Percentiles rank a stretch among this genome's conserved stretches.
Evolutionary conservation across 2,329 filamentous ascomycete species (phyloP).

Genomic region (Raffaelea ambrosiae): DNA sequence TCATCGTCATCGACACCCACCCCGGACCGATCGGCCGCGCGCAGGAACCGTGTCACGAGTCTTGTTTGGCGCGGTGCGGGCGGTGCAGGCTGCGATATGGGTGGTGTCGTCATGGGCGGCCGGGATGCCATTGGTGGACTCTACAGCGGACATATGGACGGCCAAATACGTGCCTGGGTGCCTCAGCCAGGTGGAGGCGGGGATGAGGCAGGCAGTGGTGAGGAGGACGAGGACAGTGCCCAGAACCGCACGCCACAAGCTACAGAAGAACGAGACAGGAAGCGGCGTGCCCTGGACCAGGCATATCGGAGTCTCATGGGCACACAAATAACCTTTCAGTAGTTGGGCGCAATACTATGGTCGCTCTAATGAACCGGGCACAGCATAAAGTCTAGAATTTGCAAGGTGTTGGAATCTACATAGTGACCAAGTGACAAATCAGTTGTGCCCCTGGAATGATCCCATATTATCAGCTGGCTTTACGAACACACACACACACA

Average conservation of each 20-base stretch:
- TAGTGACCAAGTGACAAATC: too few relatives aligned
- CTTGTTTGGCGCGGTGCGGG: slow-evolving; percentile 63
- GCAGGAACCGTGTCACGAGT: slow-evolving; percentile 61
- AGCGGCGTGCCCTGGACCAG: slow-evolving; percentile 70
- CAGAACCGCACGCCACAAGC: slow-evolving; percentile 33
- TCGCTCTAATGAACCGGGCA: too few relatives aligned
- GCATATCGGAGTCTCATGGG: slow-evolving; percentile 71
- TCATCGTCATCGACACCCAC: neutral
- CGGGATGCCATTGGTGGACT: slow-evolving; percentile 45
- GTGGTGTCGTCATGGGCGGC: slow-evolving; percentile 53
- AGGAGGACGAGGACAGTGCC: slow-evolving; percentile 31
- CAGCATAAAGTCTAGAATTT: too few relatives aligned
- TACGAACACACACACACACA: too few relatives aligned
- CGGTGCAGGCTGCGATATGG: slow-evolving; percentile 45
- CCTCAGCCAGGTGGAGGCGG: slow-evolving; percentile 40
- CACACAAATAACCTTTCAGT: slow-evolving; percentile 56
- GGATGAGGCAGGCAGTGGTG: slow-evolving; percentile 29
- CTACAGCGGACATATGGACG: slow-evolving; percentile 78
- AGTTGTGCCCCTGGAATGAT: too few relatives aligned
- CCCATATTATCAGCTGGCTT: too few relatives aligned
- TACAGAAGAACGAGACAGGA: slow-evolving; percentile 49
- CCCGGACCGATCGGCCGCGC: slow-evolving; percentile 27
- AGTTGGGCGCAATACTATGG: neutral
- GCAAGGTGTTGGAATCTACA: too few relatives aligned
- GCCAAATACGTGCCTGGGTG: slow-evolving; percentile 72